A percentile compares a stretch with the other conserved stretches of the same genome.
phyloP scores from a whole-genome alignment of 768 basidiomycete genomes.

The Termitomyces titanicus region DNA sequence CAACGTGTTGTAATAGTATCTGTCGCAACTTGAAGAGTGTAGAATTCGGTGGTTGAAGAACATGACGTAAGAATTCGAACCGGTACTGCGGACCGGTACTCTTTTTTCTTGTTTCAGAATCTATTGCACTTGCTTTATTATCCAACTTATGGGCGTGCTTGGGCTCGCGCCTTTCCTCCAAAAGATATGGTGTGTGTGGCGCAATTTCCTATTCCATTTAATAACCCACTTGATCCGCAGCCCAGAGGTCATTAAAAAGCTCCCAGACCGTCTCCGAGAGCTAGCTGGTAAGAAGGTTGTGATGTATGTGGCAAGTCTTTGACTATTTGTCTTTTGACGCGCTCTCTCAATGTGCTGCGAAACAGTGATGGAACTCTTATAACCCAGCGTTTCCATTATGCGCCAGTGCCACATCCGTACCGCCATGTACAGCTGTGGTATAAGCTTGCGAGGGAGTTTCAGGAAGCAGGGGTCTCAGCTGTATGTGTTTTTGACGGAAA shows the following conservation, averaged over 20 bases:
- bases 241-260: slow-evolving; percentile 57
- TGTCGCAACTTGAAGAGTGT: no score
- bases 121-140: no score
- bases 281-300: slow-evolving; percentile 68
- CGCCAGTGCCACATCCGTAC: slow-evolving; percentile 55
- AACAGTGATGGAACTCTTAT: slow-evolving; percentile 81
- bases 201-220: background rate
- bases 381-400: slow-evolving; percentile 79
- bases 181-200: slow-evolving; percentile 47
- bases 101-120: background rate
- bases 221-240: slow-evolving; percentile 27
- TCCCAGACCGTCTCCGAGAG: slow-evolving; percentile 61
- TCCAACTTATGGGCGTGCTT: slow-evolving; percentile 58
- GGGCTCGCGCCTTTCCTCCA: slow-evolving; percentile 69
- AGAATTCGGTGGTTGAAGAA: no score
- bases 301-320: slow-evolving; percentile 45
- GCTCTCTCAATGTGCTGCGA: slow-evolving; percentile 5
- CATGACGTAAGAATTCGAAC: background rate
- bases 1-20: no score
- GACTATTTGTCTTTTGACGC: background rate
- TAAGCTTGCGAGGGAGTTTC: slow-evolving; percentile 59
- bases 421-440: slow-evolving; percentile 83
- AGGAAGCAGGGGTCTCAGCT: slow-evolving; percentile 49
- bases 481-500: slow-evolving; percentile 83
- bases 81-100: background rate